Evolutionary conservation across 495 filamentous ascomycete species (phyloP).

Genomic region (Alectoria sarmentosa): DNA sequence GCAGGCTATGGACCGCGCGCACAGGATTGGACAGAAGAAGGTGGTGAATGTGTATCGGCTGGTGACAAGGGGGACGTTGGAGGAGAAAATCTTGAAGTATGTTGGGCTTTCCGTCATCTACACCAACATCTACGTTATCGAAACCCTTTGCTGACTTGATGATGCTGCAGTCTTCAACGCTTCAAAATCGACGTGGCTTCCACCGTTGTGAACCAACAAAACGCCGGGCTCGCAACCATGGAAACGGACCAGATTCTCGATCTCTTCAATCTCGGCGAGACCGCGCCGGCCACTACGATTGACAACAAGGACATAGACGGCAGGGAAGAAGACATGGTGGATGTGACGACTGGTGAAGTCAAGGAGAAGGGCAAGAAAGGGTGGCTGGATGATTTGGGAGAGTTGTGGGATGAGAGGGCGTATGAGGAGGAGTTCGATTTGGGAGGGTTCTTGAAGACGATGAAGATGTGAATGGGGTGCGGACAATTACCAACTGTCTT

Average conservation of each 20-base stretch:
- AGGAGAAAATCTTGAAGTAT: slow-evolving; percentile 96
- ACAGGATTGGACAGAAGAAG: slow-evolving; percentile 98
- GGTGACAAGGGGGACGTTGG: slow-evolving; percentile 88
- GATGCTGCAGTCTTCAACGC: slow-evolving; percentile 71
- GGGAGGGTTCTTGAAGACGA: slow-evolving; percentile 82
- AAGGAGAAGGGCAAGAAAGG: slow-evolving; percentile 95
- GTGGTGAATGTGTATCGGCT: slow-evolving; percentile 98
- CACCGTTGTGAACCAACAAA: slow-evolving; percentile 98
- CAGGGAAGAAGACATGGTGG: slow-evolving; percentile 88
- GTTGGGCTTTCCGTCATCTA: slow-evolving; percentile 30
- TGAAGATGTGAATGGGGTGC: slow-evolving; percentile 48
- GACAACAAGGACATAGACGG: slow-evolving; percentile 47
- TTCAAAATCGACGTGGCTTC: slow-evolving; percentile 99
- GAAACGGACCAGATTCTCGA: slow-evolving; percentile 97
- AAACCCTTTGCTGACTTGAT: background rate
- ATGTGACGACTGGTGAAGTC: slow-evolving; percentile 82
- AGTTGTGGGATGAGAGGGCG: slow-evolving; percentile 92
- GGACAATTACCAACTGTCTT: background rate
- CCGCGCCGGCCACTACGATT: slow-evolving; percentile 43
- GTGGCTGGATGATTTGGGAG: slow-evolving; percentile 86
- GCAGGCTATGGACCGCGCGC: slow-evolving; percentile 97
- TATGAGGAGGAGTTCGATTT: slow-evolving; percentile 97
- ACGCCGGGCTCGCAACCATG: slow-evolving; percentile 90
- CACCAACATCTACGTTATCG: background rate
- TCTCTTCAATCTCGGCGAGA: slow-evolving; percentile 86